Percentiles rank a stretch among this genome's conserved stretches.
These are phyloP conservation scores for Cornus florida DNA, from an alignment of 148 eudicot genomes.

Conservation along the genomic window DNA sequence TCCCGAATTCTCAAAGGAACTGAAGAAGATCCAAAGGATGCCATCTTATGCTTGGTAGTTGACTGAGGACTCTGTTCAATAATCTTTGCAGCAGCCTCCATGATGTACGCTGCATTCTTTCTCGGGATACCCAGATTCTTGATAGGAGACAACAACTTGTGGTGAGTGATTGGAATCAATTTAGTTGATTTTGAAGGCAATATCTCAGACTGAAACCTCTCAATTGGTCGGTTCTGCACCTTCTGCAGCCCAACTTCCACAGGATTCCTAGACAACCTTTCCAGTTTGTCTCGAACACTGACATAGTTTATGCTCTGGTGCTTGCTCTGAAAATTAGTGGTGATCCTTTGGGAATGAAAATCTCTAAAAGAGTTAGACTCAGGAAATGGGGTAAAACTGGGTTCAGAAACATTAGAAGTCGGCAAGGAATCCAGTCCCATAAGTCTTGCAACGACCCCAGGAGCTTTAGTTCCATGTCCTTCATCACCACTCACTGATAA, in stretches of 20 bases:
- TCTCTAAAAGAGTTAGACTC: slow-evolving; percentile 50
- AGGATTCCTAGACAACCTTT: slow-evolving; percentile 49
- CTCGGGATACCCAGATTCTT: slow-evolving; percentile 82
- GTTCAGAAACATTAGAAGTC: slow-evolving; percentile 47
- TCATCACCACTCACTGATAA: slow-evolving; percentile 59
- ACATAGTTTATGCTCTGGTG: slow-evolving; percentile 46
- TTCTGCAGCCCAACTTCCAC: slow-evolving; percentile 43
- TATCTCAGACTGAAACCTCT: slow-evolving; percentile 83
- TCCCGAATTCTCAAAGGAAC: slow-evolving; percentile 68
- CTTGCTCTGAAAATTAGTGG: slow-evolving; percentile 36
- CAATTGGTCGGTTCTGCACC: slow-evolving; percentile 57
- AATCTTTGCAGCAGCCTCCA: slow-evolving; percentile 87
- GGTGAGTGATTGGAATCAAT: slow-evolving; percentile 71
- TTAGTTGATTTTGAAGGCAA: slow-evolving; percentile 89
- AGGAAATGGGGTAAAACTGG: slow-evolving; percentile 41
- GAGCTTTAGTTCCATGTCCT: slow-evolving; percentile 58
- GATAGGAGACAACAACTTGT: slow-evolving; percentile 83
- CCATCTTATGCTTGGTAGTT: slow-evolving; percentile 34
- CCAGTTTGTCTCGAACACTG: slow-evolving; percentile 42
- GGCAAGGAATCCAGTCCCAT: slow-evolving; percentile 98
- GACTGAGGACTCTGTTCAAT: slow-evolving; percentile 65
- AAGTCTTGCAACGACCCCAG: slow-evolving; percentile 96
- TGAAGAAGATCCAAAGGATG: slow-evolving; percentile 62
- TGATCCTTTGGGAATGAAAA: slow-evolving; percentile 42
- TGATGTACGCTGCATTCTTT: slow-evolving; percentile 67